A percentile compares a stretch with the other conserved stretches of the same genome.
phyloP scores from a whole-genome alignment of 441 rosid genomes.

The Cnidoscolus chayamansa region DNA sequence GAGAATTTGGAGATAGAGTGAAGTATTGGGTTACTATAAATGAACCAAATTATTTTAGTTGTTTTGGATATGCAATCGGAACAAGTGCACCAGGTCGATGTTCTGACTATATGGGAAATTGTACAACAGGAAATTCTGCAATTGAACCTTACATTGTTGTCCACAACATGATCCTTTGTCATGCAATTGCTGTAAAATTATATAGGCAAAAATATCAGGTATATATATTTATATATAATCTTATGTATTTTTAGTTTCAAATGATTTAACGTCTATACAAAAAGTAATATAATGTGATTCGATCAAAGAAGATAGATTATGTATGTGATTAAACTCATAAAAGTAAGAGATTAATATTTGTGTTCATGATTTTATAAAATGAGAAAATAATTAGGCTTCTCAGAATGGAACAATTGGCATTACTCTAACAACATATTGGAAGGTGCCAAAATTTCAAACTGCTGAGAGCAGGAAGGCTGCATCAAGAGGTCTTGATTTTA shows the following conservation, averaged over 20 bases:
- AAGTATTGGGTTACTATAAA: conserved; percentile 59
- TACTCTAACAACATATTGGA: background rate
- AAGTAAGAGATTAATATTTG: no score
- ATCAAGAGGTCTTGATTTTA: conserved; percentile 13
- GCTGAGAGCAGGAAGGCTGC: background rate
- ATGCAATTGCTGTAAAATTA: conserved; percentile 11
- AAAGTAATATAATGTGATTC: no score
- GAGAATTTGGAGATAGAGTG: conserved; percentile 48
- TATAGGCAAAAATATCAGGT: conserved; percentile 39
- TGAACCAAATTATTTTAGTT: conserved; percentile 37
- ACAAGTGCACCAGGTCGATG: conserved; percentile 42
- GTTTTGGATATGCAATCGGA: conserved; percentile 33
- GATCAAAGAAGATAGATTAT: no score
- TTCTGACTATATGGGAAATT: conserved; percentile 34
- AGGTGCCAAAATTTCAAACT: no score
- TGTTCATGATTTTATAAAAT: no score
- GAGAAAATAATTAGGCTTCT: background rate
- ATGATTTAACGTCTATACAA: no score
- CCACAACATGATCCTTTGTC: conserved; percentile 52
- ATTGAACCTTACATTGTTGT: conserved; percentile 45
- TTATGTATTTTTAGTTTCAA: no score
- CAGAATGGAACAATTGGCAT: conserved; percentile 15
- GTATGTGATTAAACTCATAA: no score
- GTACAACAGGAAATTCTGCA: conserved; percentile 43
- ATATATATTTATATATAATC: background rate